Base-by-base conservation (phyloP, 805 yeast species). In the Cyberlindnera nakhonratchasimensis region DNA sequence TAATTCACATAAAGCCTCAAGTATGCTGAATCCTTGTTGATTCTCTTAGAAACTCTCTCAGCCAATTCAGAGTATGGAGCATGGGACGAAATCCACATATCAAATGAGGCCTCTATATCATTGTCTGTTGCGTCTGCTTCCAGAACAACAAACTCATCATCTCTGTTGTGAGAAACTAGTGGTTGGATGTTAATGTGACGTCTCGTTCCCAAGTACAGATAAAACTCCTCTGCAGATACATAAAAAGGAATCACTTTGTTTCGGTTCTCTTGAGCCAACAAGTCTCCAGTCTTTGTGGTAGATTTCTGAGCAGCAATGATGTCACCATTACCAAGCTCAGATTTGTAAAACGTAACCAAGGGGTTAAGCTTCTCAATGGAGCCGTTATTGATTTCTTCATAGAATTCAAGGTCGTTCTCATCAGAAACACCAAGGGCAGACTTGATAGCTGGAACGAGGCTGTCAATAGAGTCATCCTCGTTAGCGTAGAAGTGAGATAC, bases 321-420 rank as follows among this genome's bases (percentile, higher is more conserved):
- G 56, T 86, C 95, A 53, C 95, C 95, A 43, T 72, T 75, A 6
- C 71, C 68, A 16, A 85, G 57, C 51, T 86, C 93, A 29, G 72
- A 65, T 44, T 75, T 72, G 49, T 72, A 75, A 54, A 77, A 76
- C 2, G 79, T 67, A 25, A 53, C 52, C n/a, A 50, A 45, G 8
- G 58, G 54, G 34, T 63, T 71, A 1, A 53, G 45, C 11, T 55
- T 54, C 19, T 78, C 79, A 29, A 82, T 69, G 26, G 72, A 70
- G 5, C 66, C 66, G 2, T 78, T 76, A 29, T 78, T 75, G 19
- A 82, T 61, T 53, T 86, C 95, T 59, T 86, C 95, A 48, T 57
- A 75, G 16, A 75, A 57, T 13, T 61, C 64, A 25, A 77, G 52
- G 11, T 65, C 59, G 0, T 62, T 53, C 2, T 61, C 54, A 13